Base-by-base conservation (phyloP, 2,329 filamentous ascomycete genomes). In the Hypoxylon sp. region DNA sequence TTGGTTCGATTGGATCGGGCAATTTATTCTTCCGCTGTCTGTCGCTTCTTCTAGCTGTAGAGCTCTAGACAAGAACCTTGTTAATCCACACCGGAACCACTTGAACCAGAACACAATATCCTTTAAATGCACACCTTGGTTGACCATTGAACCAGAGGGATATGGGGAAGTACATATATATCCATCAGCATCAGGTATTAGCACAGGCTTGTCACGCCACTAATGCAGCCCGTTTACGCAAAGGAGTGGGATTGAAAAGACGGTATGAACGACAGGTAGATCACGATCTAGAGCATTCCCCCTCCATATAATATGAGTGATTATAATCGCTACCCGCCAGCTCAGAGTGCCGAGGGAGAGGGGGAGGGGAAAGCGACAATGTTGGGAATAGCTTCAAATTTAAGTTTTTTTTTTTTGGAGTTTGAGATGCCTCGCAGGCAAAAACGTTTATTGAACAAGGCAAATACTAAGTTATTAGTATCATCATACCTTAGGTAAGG, bases 111-210 rank as follows among this genome's bases (percentile, higher is more conserved):
- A 43, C 44, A 37, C 23, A 32, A 30, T 42, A 38, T 23, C 16
- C 35, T 44, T 55, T 57, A 55, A 7, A 35, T 57, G 54, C 54
- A 57, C 51, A 57, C 54, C 50, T 57, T 37, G 26, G 38, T n/a
- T n/a, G n/a, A n/a, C n/a, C n/a, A n/a, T n/a, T n/a, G n/a, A n/a
- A n/a, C n/a, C n/a, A n/a, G n/a, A n/a, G n/a, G n/a, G n/a, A n/a
- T n/a, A n/a, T n/a, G n/a, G n/a, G n/a, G n/a, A n/a, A n/a, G n/a
- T n/a, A n/a, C n/a, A n/a, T n/a, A n/a, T 25, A 25, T 25, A 25
- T 25, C 6, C 6, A 25, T 5, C 5, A 25, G 21, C 36, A 45
- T 55, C 29, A 55, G 47, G 51, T 58, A 49, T 34, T 42, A 44
- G 32, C 25, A 55, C 55, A 51, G 46, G 46, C 40, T 40, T 35